Evolutionary conservation across 495 filamentous ascomycete genomes (phyloP).

Genomic region (Ascodesmis nigricans): DNA sequence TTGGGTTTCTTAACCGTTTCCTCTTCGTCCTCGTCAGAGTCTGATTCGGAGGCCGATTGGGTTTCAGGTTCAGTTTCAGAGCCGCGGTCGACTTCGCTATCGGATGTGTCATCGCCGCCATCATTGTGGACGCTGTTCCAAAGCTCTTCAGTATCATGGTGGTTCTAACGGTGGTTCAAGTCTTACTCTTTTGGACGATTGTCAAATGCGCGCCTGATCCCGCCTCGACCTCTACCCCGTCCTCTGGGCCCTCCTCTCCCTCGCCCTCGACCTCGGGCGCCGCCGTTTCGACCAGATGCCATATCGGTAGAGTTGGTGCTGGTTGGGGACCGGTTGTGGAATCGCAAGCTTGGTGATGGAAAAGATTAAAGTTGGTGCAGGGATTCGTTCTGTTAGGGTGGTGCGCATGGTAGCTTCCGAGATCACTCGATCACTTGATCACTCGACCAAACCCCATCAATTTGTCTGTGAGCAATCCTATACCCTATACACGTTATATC

Average conservation of each 20-base stretch:
- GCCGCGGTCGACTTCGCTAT: slow-evolving; percentile 6
- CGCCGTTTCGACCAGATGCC: not conserved
- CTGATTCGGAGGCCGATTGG: slow-evolving; percentile 15
- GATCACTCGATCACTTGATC: too few species aligned
- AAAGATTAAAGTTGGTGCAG: slow-evolving; percentile 4
- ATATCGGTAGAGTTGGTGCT: not conserved
- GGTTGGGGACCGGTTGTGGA: not conserved
- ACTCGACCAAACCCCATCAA: too few species aligned
- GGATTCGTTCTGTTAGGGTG: too few species aligned
- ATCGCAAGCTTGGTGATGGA: not conserved
- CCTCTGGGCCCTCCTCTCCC: slow-evolving; percentile 17
- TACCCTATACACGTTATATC: too few species aligned
- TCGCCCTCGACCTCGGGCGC: slow-evolving; percentile 11
- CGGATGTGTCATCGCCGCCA: slow-evolving; percentile 4
- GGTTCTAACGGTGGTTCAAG: slow-evolving; percentile 2
- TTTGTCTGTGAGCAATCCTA: too few species aligned
- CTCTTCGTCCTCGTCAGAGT: slow-evolving; percentile 17
- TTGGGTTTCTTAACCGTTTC: slow-evolving; percentile 10
- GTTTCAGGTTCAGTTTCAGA: slow-evolving; percentile 8
- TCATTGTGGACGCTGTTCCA: not conserved
- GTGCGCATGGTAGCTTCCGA: too few species aligned
- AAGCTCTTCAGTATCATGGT: not conserved
- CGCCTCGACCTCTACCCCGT: slow-evolving; percentile 12
- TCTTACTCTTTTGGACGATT: slow-evolving; percentile 15
- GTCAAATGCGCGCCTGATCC: slow-evolving; percentile 9